Evolutionary conservation across 1,139 yeast genomes (phyloP), one percentile per base, ranked within the genome.

Genomic region (Zygoascus hellenicus): DNA sequence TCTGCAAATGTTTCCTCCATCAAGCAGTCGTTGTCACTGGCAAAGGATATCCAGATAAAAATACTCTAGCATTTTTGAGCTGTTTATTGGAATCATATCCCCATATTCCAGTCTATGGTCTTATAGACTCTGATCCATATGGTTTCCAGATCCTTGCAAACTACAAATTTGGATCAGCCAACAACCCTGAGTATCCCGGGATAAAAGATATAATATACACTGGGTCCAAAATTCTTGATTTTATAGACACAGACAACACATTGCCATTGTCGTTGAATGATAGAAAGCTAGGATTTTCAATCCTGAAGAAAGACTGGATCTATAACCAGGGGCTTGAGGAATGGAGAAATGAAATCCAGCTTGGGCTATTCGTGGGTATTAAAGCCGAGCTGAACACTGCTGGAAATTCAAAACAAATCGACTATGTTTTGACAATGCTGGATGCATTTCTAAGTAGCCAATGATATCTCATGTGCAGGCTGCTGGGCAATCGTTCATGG

Each of bases 31-130:
- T 81, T 1, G 11, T 42, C n/a, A 33, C 38, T 14, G 90, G 87
- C 0, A 80, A 80, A 60, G 94, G 94, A 3, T 83, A 70, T 54
- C 90, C 94, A 0, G 94, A 86, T 59, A 68, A 76, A 44, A 71
- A 81, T 48, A 83, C 86, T 16, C 79, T 81, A 19, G 72, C 71
- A 51, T 76, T 86, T 55, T 71, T 87, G 7, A 73, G 71, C 26
- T 66, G 72, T 50, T 70, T 82, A 51, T 62, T 76, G 51, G 62
- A 63, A 48, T 68, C 71, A 46, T 72, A 74, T 58, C 82, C 75
- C 0, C 64, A 59, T 62, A 74, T 60, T 51, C 85, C 70, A 54
- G 72, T 75, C 51, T 74, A 64, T 63, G 77, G 72, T 3, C 51
- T 72, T 28, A 71, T 79, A 46, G 76, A 76, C 62, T 76, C 86